Evolutionary conservation across 2,329 filamentous ascomycete species (phyloP).

Genomic region (Calonectria hongkongensis): DNA sequence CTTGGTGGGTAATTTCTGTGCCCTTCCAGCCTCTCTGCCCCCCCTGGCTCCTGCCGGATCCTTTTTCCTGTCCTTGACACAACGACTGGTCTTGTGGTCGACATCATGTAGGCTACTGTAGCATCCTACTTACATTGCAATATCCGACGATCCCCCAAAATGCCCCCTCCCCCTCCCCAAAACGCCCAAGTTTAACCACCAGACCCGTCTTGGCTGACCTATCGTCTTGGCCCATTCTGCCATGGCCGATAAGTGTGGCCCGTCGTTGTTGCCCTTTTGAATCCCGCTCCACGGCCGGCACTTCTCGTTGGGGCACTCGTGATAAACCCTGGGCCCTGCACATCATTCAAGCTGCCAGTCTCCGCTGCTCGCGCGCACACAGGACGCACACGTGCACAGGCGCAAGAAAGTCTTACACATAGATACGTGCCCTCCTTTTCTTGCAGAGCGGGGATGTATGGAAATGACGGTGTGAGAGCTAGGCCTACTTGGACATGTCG

Average conservation of each 20-base stretch:
- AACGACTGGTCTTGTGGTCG: slow-evolving; percentile 15
- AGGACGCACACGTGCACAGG: slow-evolving; percentile 15
- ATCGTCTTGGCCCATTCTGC: slow-evolving; percentile 41
- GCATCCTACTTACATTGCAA: slow-evolving; percentile 23
- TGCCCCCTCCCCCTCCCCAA: neutral
- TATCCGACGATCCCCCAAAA: slow-evolving; percentile 35
- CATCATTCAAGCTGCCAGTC: slow-evolving; percentile 40
- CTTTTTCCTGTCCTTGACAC: slow-evolving; percentile 26
- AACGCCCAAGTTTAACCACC: slow-evolving; percentile 26
- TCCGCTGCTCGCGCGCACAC: slow-evolving; percentile 18
- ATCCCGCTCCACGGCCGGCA: slow-evolving; percentile 49
- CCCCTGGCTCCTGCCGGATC: slow-evolving; percentile 5
- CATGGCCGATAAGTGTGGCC: slow-evolving; percentile 34
- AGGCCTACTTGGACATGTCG: slow-evolving; percentile 33
- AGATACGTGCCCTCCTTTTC: slow-evolving; percentile 15
- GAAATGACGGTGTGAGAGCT: slow-evolving; percentile 53
- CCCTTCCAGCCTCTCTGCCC: slow-evolving; percentile 13
- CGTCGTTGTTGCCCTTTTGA: slow-evolving; percentile 39
- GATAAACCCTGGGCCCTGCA: slow-evolving; percentile 47
- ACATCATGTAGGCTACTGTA: slow-evolving; percentile 19
- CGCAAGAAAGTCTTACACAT: slow-evolving; percentile 26
- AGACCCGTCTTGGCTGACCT: slow-evolving; percentile 26
- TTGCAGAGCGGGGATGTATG: slow-evolving; percentile 30
- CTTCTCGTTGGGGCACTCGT: slow-evolving; percentile 41
- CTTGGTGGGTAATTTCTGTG: slow-evolving; percentile 36